phyloP scores from a whole-genome alignment of 2,329 filamentous ascomycete species.

The Fusarium duplospermum region DNA sequence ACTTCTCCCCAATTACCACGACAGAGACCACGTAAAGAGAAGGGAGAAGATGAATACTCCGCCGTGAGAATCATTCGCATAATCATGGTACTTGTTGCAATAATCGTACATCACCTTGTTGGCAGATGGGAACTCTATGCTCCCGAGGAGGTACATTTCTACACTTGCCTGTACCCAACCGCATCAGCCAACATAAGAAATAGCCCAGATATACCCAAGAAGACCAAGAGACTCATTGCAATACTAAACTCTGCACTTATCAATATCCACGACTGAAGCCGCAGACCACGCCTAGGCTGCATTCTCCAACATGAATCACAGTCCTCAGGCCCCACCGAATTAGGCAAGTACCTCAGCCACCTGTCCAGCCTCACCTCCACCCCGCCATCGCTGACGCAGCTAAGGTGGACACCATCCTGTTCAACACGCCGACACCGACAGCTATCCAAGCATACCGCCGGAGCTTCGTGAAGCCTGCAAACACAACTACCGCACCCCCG shows the following conservation, averaged over 20 bases:
- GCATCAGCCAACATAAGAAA: background rate
- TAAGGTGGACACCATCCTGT: slow-evolving; percentile 28
- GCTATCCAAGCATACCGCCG: slow-evolving; percentile 9
- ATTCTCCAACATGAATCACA: background rate
- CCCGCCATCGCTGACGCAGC: slow-evolving; percentile 51
- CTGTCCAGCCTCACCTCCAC: slow-evolving; percentile 44
- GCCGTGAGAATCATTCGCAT: background rate
- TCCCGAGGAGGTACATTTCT: background rate
- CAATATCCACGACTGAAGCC: background rate
- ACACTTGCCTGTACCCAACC: background rate
- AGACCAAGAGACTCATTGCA: background rate
- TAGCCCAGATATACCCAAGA: background rate
- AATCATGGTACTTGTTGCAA: background rate
- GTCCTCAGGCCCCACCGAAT: slow-evolving; percentile 19
- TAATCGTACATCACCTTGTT: background rate
- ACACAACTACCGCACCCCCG: background rate
- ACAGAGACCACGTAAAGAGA: background rate
- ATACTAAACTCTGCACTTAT: background rate
- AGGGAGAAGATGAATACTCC: background rate
- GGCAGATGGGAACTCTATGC: background rate
- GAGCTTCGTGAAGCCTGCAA: slow-evolving; percentile 13
- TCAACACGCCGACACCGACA: slow-evolving; percentile 26
- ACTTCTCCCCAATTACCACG: background rate
- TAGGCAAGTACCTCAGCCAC: slow-evolving; percentile 28
- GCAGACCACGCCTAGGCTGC: background rate